Base-by-base conservation (phyloP, 2,329 filamentous ascomycete species). In the Onygena corvina region DNA sequence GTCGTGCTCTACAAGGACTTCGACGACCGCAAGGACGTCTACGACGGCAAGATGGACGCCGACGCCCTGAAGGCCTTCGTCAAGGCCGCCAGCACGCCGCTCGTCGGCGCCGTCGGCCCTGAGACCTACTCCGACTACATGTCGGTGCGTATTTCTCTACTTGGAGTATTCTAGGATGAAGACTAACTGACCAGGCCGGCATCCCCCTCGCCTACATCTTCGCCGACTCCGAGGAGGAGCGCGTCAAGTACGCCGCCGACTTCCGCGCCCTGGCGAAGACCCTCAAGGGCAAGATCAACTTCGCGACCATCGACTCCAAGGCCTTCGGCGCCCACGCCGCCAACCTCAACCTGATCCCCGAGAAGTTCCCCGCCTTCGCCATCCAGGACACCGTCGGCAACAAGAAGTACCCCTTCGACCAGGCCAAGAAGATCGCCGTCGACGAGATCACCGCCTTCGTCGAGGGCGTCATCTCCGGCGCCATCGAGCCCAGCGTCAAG, bases 181-280 rank as follows among this genome's bases (percentile, higher is more conserved):
- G 34, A 16, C 33, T 36, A 47, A 47, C 29, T 3, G 20, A 9
- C 12, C 54, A 77, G 76, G 79, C 90, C 59, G 88, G 86, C 58
- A 77, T 96, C 59, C 92, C 92, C 53, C 82, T 98, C 55, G 92
- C 88, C 57, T 98, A 96, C 75, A 94, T 98, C 72, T 96, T 98
- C 71, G 83, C 90, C 56, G 89, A 95, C 74, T 89, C 85, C 40
- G 67, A 78, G 23, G 90, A 96, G 73, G 88, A 94, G 78, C 89
- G 92, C 61, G 79, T 83, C 64, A 73, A 80, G 63, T 80, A 94
- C 58, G 75, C 83, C 59, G 79, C 83, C 57, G 74, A 79, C 55
- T 76, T 98, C 63, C 94, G 88, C 77, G 76, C 86, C 57, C 70
- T 98, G 58, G 92, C 92, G 53, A 79, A 93, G 75, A 84, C 90